phyloP scores from a whole-genome alignment of 176 grass and related monocot genomes.

The Ensete ventricosum region DNA sequence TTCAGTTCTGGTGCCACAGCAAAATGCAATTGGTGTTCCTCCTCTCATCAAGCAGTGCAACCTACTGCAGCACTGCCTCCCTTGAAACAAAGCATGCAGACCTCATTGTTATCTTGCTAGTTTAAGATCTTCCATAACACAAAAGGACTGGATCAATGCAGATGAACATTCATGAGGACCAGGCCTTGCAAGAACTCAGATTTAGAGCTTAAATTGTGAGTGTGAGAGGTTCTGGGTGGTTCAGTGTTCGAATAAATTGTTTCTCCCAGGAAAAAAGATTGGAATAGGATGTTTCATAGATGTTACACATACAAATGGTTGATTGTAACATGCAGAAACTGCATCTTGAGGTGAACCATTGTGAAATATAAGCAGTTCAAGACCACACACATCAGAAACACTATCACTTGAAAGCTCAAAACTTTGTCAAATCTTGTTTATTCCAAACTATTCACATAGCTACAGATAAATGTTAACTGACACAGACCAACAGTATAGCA shows the following conservation, averaged over 20 bases:
- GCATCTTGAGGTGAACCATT: too few relatives aligned
- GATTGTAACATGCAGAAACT: too few relatives aligned
- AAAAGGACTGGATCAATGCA: neutral
- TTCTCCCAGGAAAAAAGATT: too few relatives aligned
- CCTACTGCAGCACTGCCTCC: neutral
- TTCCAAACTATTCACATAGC: neutral
- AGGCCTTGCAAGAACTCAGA: neutral
- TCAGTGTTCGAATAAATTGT: too few relatives aligned
- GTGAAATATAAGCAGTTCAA: too few relatives aligned
- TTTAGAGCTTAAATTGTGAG: slow-evolving; percentile 2
- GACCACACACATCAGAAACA: too few relatives aligned
- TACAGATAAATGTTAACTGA: neutral
- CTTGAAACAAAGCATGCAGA: neutral
- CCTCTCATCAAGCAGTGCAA: neutral
- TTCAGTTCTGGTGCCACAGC: neutral
- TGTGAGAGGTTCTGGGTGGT: neutral
- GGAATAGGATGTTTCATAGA: too few relatives aligned
- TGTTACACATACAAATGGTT: too few relatives aligned
- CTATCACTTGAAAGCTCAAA: too few relatives aligned
- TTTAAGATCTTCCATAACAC: too few relatives aligned
- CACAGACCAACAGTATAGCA: neutral
- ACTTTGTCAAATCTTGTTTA: too few relatives aligned
- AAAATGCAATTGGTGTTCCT: neutral
- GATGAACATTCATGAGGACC: neutral
- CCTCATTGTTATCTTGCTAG: too few relatives aligned